Percentiles rank a stretch among this genome's conserved stretches.
Conservation (phyloP, 2,329 filamentous ascomycete genomes). For the Xylaria sp. region DNA sequence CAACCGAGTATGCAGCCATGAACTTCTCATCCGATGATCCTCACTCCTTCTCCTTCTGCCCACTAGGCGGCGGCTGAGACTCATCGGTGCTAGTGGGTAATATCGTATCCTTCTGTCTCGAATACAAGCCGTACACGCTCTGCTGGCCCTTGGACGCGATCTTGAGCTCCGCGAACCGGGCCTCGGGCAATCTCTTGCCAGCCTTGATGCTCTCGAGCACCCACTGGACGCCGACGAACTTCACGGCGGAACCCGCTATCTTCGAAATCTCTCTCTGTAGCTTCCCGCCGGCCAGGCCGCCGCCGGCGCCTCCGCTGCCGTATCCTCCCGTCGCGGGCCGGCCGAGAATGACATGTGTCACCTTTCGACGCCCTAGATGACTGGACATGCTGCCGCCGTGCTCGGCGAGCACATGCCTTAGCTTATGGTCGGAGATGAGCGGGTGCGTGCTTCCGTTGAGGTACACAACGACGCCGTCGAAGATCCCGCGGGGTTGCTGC, state of each 20-base stretch:
- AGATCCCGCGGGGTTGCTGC: slow-evolving; percentile 62
- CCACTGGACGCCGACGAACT: slow-evolving; percentile 86
- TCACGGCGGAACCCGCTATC: slow-evolving; percentile 75
- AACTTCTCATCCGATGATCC: neutral
- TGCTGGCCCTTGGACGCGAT: slow-evolving; percentile 70
- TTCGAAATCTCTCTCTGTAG: slow-evolving; percentile 81
- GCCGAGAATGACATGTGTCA: slow-evolving; percentile 89
- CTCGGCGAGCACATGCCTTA: slow-evolving; percentile 80
- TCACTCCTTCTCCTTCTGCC: slow-evolving; percentile 20
- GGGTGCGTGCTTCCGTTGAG: slow-evolving; percentile 90
- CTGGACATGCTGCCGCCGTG: slow-evolving; percentile 80
- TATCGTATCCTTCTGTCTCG: slow-evolving; percentile 43
- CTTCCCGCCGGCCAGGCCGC: slow-evolving; percentile 81
- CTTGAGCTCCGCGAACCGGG: slow-evolving; percentile 73
- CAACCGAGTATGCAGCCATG: slow-evolving; percentile 12
- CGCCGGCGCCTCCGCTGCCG: slow-evolving; percentile 67
- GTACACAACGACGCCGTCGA: slow-evolving; percentile 79
- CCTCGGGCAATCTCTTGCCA: slow-evolving; percentile 79
- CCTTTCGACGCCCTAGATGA: slow-evolving; percentile 75
- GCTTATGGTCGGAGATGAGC: slow-evolving; percentile 82
- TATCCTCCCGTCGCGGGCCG: slow-evolving; percentile 57
- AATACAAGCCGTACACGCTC: slow-evolving; percentile 69
- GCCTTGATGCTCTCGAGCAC: slow-evolving; percentile 84
- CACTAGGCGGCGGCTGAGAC: slow-evolving; percentile 31
- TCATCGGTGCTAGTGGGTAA: slow-evolving; percentile 9